Base-by-base conservation (phyloP, 106 monocot genomes). In the Dactylorhiza incarnata region DNA sequence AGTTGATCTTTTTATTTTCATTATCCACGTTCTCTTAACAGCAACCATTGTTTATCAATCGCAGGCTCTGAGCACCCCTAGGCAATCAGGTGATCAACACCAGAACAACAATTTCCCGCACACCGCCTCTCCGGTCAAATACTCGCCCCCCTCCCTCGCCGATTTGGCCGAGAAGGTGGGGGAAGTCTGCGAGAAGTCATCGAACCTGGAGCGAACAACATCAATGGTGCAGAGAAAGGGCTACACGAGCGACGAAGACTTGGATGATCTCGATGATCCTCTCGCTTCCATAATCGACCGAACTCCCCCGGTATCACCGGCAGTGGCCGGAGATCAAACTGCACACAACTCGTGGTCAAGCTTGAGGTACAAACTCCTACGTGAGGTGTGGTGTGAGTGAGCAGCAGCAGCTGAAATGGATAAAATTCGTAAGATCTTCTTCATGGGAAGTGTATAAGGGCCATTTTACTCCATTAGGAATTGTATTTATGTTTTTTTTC, bases 181-280 rank as follows among this genome's bases (percentile, higher is more conserved):
- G 6, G 88, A 88, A 24, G 73, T 76, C 3, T 82, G 73, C 45
- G 76, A 65, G n/a, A 82, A 81, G 24, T 69, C 81, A 0, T 55
- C 81, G 0, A 72, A 66, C 67, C 83, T 91, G 23, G 85, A 76
- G 19, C 81, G 89, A 67, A 91, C 66, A 46, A 80, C 81, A 3
- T 97, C 93, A 2, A 80, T 87, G 49, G 72, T 91, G 8, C 88
- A 85, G 74, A 84, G 85, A 47, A 91, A 83, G 78, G 93, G 93
- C 3, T 88, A 99, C 69, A 94, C 94, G 44, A 99, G 97, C 44
- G 97, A 99, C 16, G 94, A 99, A 3, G 97, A 99, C 53, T 79
- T 99, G 68, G 85, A 94, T 19, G 89, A 88, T 58, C 68, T 99
- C 22, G 94, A 88, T 74, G 86, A 83, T 20, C 94, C 96, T 22